Percentiles rank a stretch among this genome's conserved stretches.
phyloP scores from a whole-genome alignment of 495 filamentous ascomycete genomes.

The Hypoxylon lenormandii region DNA sequence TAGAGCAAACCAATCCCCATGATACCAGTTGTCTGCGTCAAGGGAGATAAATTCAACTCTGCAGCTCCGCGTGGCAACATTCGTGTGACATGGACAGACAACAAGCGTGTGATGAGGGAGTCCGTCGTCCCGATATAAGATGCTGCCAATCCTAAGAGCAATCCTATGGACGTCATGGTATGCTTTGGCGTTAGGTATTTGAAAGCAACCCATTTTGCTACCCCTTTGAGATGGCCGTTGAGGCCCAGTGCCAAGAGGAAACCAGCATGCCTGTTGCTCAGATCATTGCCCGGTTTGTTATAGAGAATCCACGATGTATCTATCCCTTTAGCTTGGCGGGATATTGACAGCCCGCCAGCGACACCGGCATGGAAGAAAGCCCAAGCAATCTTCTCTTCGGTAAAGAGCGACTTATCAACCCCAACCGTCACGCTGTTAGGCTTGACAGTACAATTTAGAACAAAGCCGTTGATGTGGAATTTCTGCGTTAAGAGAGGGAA shows the following conservation, averaged over 20 bases:
- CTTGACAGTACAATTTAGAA: conserved; percentile 86
- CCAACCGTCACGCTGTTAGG: conserved; percentile 89
- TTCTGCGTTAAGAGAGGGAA: conserved; percentile 90
- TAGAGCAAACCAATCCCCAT: conserved; percentile 98
- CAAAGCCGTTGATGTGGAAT: conserved; percentile 86
- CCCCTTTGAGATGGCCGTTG: conserved; percentile 89
- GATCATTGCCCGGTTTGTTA: conserved; percentile 88
- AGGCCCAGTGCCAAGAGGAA: conserved; percentile 92
- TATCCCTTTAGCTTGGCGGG: conserved; percentile 88
- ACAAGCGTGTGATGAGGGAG: conserved; percentile 86
- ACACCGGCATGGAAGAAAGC: conserved; percentile 98
- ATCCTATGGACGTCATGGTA: conserved; percentile 96
- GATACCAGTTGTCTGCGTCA: conserved; percentile 95
- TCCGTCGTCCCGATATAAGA: conserved; percentile 98
- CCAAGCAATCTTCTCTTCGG: conserved; percentile 96
- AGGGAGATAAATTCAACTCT: conserved; percentile 89
- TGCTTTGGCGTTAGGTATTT: conserved; percentile 98
- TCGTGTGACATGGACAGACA: conserved; percentile 96
- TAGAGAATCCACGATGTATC: conserved; percentile 98
- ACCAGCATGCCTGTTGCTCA: conserved; percentile 92
- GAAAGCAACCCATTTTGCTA: conserved; percentile 98
- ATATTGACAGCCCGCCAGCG: conserved; percentile 87
- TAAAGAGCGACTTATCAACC: conserved; percentile 82
- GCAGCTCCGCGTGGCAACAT: conserved; percentile 92
- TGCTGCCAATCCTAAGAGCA: conserved; percentile 89